Evolutionary conservation across 495 filamentous ascomycete species (phyloP).

Genomic region (Penicillium angulare): DNA sequence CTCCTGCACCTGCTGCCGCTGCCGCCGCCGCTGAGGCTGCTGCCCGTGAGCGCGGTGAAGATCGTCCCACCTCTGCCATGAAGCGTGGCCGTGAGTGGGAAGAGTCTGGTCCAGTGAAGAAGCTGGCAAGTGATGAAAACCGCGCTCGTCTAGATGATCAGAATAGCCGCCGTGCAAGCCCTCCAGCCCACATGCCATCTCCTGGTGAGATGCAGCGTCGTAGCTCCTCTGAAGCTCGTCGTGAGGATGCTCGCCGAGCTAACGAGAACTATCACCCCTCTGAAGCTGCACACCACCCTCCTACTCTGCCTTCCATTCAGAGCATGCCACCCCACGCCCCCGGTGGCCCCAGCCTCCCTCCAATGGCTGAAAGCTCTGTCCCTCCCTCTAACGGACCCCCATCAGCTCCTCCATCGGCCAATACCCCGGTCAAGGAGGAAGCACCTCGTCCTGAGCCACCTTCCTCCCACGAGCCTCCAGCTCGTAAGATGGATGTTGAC

Average conservation of each 20-base stretch:
- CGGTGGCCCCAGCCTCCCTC: conserved; percentile 49
- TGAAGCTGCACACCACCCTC: conserved; percentile 85
- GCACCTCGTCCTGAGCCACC: conserved; percentile 52
- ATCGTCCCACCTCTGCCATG: conserved; percentile 72
- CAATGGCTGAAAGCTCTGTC: conserved; percentile 54
- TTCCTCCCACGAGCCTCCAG: conserved; percentile 73
- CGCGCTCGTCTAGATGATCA: conserved; percentile 84
- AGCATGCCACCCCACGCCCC: conserved; percentile 61
- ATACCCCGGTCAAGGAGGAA: conserved; percentile 46
- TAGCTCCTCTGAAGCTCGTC: conserved; percentile 74
- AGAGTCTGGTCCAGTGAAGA: conserved; percentile 69
- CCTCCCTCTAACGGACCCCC: conserved; percentile 59
- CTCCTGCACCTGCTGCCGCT: conserved; percentile 71
- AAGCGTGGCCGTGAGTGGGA: conserved; percentile 93
- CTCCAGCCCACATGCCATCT: conserved; percentile 55
- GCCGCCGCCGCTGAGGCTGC: conserved; percentile 72
- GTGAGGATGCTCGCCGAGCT: conserved; percentile 65
- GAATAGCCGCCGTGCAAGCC: conserved; percentile 70
- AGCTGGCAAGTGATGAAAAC: conserved; percentile 82
- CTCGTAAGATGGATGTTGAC: conserved; percentile 94
- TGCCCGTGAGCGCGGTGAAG: conserved; percentile 78
- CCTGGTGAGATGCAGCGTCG: conserved; percentile 70
- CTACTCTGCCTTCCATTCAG: conserved; percentile 68
- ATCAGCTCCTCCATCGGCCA: conserved; percentile 44
- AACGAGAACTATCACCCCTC: conserved; percentile 85